Base-by-base conservation (phyloP, 345 rosid species). In the Brassica incana region DNA sequence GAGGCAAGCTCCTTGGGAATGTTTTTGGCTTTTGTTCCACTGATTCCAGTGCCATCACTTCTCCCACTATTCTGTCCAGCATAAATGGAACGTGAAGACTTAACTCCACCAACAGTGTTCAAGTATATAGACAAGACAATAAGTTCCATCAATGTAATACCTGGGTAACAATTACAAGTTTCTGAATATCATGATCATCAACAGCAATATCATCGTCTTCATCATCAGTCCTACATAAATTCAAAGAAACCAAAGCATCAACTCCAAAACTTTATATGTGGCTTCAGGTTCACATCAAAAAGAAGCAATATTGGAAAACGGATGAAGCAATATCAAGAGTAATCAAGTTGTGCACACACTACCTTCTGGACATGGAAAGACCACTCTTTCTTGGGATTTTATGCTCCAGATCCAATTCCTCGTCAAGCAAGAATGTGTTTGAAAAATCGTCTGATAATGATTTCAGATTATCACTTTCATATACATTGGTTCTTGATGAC, bases 151-250 rank as follows among this genome's bases (percentile, higher is more conserved):
- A 14, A 18, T 50, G 33, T 54, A 69, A 38, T 89, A 91, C 98
- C 97, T 90, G 98, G 71, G 97, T 93, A 72, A 93, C 99, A 82
- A 93, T 95, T 62, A 95, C 95, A 50, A 95, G 98, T 79, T 91
- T 90, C 59, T 93, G 92, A 83, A 95, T 95, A 89, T 91, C 92
- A 69, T 86, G 93, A 85, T 93, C 94, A 69, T 86, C 84, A 78
- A 79, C 91, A 77, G 82, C 75, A 32, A 82, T 83, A 66, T 91
- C 97, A 75, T 93, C 92, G 25, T 95, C 97, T 69, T 93, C 98
- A 63, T 89, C 97, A 50, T 89, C 93, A 76, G 86, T 81, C 88
- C 99, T 95, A 66, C 10, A 82, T 8, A 36, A 54, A 9, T 38
- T 29, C 67, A 76, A 54, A 66, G 25, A 33, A 76, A 60, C 32